A percentile compares a stretch with the other conserved stretches of the same genome.
These are phyloP conservation scores for Larix sibirica DNA, from an alignment of 83 land plant species.

Conservation along the genomic window DNA sequence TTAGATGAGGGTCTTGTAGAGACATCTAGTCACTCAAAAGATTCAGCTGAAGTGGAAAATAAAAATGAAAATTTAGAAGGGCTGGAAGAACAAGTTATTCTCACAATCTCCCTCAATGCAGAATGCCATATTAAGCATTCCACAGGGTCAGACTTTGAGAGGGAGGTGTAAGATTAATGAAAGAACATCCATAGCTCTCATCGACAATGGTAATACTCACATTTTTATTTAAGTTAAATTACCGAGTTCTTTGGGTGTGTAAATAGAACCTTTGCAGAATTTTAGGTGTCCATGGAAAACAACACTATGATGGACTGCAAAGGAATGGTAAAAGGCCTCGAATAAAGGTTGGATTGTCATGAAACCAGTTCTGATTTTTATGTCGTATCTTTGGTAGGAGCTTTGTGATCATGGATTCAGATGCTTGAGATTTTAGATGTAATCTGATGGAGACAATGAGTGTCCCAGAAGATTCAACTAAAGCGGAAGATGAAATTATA, in stretches of 20 bases:
- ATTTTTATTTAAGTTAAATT: not conserved
- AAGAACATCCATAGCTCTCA: not conserved
- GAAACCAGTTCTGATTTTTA: too few species aligned
- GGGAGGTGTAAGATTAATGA: not conserved
- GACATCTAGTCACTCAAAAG: not conserved
- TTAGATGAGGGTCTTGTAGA: not conserved
- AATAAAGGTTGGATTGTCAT: not conserved
- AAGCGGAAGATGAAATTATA: not conserved
- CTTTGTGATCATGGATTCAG: too few species aligned
- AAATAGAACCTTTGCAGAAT: not conserved
- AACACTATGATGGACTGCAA: not conserved
- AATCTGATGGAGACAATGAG: too few species aligned
- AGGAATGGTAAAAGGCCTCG: not conserved
- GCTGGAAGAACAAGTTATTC: not conserved
- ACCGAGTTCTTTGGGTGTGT: not conserved
- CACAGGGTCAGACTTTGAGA: not conserved
- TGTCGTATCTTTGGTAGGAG: too few species aligned
- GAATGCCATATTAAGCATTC: not conserved
- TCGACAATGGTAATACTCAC: not conserved
- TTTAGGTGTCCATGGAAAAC: not conserved
- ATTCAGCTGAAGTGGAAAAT: not conserved
- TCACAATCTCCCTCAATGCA: not conserved
- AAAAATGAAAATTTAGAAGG: not conserved
- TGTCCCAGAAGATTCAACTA: too few species aligned
- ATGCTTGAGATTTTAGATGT: too few species aligned